Conservation (phyloP, 208 protist species). For the Trichomonas gallinae region DNA sequence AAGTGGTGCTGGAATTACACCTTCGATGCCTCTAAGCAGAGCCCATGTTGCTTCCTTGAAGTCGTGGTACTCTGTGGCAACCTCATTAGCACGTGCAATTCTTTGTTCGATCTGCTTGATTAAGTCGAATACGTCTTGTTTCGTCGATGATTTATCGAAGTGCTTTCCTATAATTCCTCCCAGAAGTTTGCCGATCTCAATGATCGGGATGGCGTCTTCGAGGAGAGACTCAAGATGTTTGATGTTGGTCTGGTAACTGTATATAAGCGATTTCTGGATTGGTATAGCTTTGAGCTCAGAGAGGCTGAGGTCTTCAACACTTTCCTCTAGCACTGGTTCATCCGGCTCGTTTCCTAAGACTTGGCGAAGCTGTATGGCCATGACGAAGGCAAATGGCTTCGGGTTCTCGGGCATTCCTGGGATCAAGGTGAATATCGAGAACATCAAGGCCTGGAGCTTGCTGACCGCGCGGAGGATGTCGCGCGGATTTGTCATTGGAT, state of each 20-base stretch:
- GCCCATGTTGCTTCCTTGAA: neutral
- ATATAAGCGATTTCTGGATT: neutral
- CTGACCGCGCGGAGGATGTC: neutral
- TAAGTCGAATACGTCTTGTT: neutral
- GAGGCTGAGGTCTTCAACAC: too few relatives aligned
- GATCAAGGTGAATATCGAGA: neutral
- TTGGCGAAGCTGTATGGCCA: neutral
- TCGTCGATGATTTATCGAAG: neutral
- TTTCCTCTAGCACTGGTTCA: neutral
- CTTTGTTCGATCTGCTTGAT: neutral
- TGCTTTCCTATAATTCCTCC: neutral
- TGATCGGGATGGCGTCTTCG: neutral
- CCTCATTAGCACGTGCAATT: neutral
- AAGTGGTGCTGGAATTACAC: neutral
- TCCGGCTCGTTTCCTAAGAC: neutral
- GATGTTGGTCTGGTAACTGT: neutral
- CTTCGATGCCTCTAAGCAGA: neutral
- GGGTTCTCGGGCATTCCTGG: neutral
- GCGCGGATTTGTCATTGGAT: neutral
- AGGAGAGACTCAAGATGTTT: neutral
- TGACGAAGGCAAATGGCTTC: neutral
- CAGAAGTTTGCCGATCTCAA: neutral
- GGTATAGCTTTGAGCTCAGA: neutral
- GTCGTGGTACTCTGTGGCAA: neutral
- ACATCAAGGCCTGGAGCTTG: neutral